Base-by-base conservation (phyloP, 1,284 basidiomycete genomes). In the Spongiforma sp. region DNA sequence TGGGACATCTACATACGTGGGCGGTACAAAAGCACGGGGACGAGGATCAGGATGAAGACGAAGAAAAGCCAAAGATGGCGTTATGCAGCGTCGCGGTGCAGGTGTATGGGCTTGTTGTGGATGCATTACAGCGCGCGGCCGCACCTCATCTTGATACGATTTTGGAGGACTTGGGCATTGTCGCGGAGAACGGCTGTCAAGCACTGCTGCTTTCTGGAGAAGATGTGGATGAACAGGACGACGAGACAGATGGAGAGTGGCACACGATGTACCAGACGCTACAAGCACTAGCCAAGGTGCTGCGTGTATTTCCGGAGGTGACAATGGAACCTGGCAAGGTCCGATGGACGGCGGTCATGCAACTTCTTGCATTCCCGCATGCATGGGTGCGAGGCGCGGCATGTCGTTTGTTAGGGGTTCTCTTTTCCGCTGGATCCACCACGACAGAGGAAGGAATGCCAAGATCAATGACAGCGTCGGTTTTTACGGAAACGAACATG, bases 371-470 rank as follows among this genome's bases (percentile, higher is more conserved):
- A 12, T 98, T 92, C 79, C 96, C 96, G 15, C 97, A 99, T 78
- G 88, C 93, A 6, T 99, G 96, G 97, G 95, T 98, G 2, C 90
- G 96, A 37, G 88, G 89, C 17, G 92, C 92, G 1, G 84, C 96
- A 1, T 91, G 91, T 67, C 86, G 94, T 54, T 82, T 96, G 10
- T 77, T 98, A 2, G 94, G 94, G 8, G 74, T 84, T 9, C 78
- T 96, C 10, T 95, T 94, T 73, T 82, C 85, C 15, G 77, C 81
- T 2, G 66, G 63, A 14, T 36, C 70, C 19, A 54, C 52, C 26
- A 24, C 30, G 30, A 11, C 52, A 21, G 52, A n/a, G 30, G 52
- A 32, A 32, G 57, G 33, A 85, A 0, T 52, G 34, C n/a, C n/a
- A n/a, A n/a, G 55, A 17, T 26, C 10, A 37, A 61, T 5, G 8